Evolutionary conservation across 257 asterid genomes (phyloP), one percentile per base, ranked within the genome.

Genomic region (Rubia yunnanensis): DNA sequence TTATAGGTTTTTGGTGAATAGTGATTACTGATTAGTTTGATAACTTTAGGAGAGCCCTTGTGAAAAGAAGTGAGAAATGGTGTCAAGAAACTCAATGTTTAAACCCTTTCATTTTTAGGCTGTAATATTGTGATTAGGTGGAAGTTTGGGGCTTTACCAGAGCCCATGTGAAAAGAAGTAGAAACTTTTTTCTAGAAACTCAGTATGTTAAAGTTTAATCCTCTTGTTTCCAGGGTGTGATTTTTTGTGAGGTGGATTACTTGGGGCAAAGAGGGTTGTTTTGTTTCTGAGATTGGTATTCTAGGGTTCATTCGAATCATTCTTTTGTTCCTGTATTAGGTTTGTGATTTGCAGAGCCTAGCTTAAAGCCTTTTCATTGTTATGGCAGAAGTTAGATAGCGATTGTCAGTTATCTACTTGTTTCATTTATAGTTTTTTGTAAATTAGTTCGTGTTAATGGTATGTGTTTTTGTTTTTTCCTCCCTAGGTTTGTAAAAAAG

Each of bases 401-500:
- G n/a, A n/a, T n/a, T n/a, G n/a, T n/a, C n/a, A n/a, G n/a, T n/a
- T n/a, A n/a, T n/a, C n/a, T n/a, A n/a, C 52, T 44, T 44, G 52
- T 7, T 44, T 3, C 20, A 17, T 44, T 15, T 44, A 0, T 14
- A 3, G 49, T 44, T 44, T 44, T 10, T 41, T 41, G 7, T 0
- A 13, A 0, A 14, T 10, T 38, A 30, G 18, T 24, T 53, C 32
- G 1, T 36, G 60, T 52, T 70, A 14, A 50, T 23, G 55, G 28
- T 50, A n/a, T 48, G 30, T 13, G 53, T 24, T 49, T 5, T 46
- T 24, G 55, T 53, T 32, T 61, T 34, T 3, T 20, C 18, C 22
- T 28, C 38, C 26, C 24, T 48, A 77, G 76, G 80, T 23, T 73
- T 57, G 41, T 53, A 46, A 59, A 82, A 30, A 70, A 85, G 84